Conservation (phyloP, 2,329 filamentous ascomycete genomes). For the Xylariaceae sp. region DNA sequence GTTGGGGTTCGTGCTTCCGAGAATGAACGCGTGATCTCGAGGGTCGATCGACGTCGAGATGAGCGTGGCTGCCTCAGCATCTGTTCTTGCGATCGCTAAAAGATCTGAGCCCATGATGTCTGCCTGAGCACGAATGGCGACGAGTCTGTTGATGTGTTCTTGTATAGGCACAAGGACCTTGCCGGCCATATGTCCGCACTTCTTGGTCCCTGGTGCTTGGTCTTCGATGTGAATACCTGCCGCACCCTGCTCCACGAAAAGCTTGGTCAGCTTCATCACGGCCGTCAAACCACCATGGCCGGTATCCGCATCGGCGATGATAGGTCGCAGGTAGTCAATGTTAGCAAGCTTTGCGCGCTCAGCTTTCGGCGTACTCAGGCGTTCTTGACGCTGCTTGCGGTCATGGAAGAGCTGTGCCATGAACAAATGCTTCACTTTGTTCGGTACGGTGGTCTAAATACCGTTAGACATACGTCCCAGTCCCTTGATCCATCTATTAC, state of each 20-base stretch:
- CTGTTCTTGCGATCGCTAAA: slow-evolving; percentile 86
- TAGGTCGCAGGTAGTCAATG: slow-evolving; percentile 90
- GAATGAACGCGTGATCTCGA: slow-evolving; percentile 90
- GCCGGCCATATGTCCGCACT: slow-evolving; percentile 99
- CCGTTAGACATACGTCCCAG: no score
- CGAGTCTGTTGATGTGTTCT: slow-evolving; percentile 96
- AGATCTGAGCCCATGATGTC: slow-evolving; percentile 97
- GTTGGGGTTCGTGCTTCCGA: slow-evolving; percentile 81
- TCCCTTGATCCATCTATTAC: slow-evolving; percentile 27
- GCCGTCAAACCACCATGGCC: slow-evolving; percentile 97
- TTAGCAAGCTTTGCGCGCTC: slow-evolving; percentile 73
- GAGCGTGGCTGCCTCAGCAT: slow-evolving; percentile 95
- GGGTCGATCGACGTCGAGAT: slow-evolving; percentile 96
- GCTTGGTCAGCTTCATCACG: slow-evolving; percentile 98
- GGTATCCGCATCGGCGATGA: slow-evolving; percentile 95
- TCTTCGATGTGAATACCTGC: slow-evolving; percentile 99
- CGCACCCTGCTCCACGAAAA: slow-evolving; percentile 94
- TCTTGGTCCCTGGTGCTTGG: slow-evolving; percentile 97
- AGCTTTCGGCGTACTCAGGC: slow-evolving; percentile 70
- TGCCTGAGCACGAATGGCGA: slow-evolving; percentile 94
- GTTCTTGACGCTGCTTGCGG: slow-evolving; percentile 96
- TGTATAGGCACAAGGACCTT: slow-evolving; percentile 95
- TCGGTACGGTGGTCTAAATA: slow-evolving; percentile 84
- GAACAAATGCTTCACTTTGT: slow-evolving; percentile 97
- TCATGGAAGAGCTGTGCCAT: slow-evolving; percentile 99